Percentiles rank a stretch among this genome's conserved stretches.
phyloP scores from a whole-genome alignment of 352 stramenopile genomes.

The Globisporangium lucens region DNA sequence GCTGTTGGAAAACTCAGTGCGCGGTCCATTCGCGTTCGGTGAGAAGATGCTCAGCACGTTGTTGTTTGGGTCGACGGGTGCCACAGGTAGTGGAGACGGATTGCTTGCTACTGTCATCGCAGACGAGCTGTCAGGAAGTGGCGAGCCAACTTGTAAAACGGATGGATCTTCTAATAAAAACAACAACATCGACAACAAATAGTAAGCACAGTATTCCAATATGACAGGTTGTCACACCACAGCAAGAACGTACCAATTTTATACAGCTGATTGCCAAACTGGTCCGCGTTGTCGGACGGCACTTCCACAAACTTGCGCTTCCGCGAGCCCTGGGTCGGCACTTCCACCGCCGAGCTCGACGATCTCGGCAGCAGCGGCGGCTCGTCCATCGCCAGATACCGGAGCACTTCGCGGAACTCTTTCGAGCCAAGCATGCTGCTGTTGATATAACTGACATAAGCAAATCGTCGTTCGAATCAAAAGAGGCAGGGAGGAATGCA shows the following conservation, averaged over 20 bases:
- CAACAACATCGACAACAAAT: background rate
- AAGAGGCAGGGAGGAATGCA: constrained; percentile 18
- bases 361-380: constrained; percentile 61
- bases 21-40: constrained; percentile 13
- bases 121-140: constrained; percentile 28
- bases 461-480: constrained; percentile 23
- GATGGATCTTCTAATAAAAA: constrained; percentile 31
- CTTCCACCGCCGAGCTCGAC: constrained; percentile 33
- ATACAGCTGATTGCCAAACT: constrained; percentile 28
- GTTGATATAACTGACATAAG: constrained; percentile 75
- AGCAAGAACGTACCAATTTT: constrained; percentile 29
- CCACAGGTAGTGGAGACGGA: constrained; percentile 13
- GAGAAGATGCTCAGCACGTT: constrained; percentile 84
- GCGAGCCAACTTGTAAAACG: constrained; percentile 46
- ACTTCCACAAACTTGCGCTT: constrained; percentile 88
- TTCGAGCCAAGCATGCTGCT: constrained; percentile 79
- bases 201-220: background rate
- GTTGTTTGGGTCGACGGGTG: constrained; percentile 18
- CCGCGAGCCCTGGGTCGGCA: constrained; percentile 33
- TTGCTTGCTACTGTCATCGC: constrained; percentile 34
- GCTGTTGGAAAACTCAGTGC: constrained; percentile 22
- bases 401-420: constrained; percentile 81
- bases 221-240: background rate
- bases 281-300: constrained; percentile 14
- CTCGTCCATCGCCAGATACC: constrained; percentile 85